Evolutionary conservation across 805 yeast species (phyloP), one percentile per base, ranked within the genome.

Genomic region (Hanseniaspora nectarophila): DNA sequence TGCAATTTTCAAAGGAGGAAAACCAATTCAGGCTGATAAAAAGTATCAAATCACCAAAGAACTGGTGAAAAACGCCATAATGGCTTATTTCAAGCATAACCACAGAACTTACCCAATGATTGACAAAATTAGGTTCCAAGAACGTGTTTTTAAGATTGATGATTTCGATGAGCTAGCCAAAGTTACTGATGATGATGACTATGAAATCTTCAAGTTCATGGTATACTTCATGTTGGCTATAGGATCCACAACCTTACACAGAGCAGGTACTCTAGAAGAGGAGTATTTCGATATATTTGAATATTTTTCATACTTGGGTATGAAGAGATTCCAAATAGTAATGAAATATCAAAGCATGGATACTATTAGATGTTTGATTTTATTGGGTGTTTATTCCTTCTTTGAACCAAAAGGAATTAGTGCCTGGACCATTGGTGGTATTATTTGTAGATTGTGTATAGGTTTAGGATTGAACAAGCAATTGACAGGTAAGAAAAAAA

Each of bases 351-450:
- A 72, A 52, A 70, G 70, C 55, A 53, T 67, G 6, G 70, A 67
- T 20, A 69, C 75, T 1, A 65, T 75, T 1, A 67, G 66, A 54
- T 66, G 73, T 47, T 56, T 75, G 38, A 49, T 75, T 26, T 59
- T 76, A 5, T 60, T 76, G 16, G 77, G 76, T 10, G 66, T 76
- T 26, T 74, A 73, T 57, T 73, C 80, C 0, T 72, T 73, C 47
- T 75, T 74, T 58, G 78, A 75, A 55, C 72, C 74, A 10, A 61
- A 69, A 37, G 77, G 77, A 3, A 66, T 71, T 10, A 68, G 73
- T 23, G 68, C 79, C 1, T 76, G 80, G 81, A 72, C 74, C 35
- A 66, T 76, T 21, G 71, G 73, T 51, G 78, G 81, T 1, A 59
- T 74, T 21, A 63, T 74, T 29, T 65, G 73, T 56, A 61, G 81